Evolutionary conservation across 192 early-diverging fungal species (phyloP).

Genomic region (Gigaspora rosea): DNA sequence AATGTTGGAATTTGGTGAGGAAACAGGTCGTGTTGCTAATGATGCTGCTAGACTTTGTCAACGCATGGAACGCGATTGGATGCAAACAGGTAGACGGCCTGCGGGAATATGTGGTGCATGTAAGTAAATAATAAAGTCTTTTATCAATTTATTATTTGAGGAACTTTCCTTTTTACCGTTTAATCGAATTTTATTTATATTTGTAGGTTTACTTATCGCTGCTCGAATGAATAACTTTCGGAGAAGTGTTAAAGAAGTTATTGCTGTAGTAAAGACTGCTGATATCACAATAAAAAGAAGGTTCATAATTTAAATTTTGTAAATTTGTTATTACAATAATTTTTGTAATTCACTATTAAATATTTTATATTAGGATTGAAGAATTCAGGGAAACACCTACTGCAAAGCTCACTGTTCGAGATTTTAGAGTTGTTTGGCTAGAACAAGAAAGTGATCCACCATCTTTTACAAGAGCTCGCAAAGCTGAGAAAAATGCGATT

Average conservation of each 20-base stretch:
- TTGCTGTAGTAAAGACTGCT: slow-evolving; percentile 86
- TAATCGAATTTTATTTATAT: neutral
- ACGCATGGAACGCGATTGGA: slow-evolving; percentile 96
- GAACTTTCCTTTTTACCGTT: neutral
- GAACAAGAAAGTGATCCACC: slow-evolving; percentile 83
- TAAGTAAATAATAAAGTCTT: neutral
- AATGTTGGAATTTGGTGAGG: slow-evolving; percentile 88
- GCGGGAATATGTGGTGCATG: slow-evolving; percentile 95
- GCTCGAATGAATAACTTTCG: slow-evolving; percentile 90
- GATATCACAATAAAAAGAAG: slow-evolving; percentile 81
- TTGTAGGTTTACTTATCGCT: slow-evolving; percentile 69
- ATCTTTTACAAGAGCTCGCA: slow-evolving; percentile 63
- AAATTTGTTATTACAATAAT: neutral
- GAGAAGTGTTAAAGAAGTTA: slow-evolving; percentile 81
- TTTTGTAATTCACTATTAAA: slow-evolving; percentile 19
- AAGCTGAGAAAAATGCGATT: slow-evolving; percentile 46
- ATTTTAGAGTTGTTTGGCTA: slow-evolving; percentile 86
- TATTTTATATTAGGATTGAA: slow-evolving; percentile 52
- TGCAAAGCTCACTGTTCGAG: slow-evolving; percentile 68
- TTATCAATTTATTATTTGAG: neutral
- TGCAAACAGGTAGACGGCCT: slow-evolving; percentile 83
- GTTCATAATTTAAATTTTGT: slow-evolving; percentile 33
- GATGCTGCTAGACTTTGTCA: slow-evolving; percentile 83
- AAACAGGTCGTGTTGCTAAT: slow-evolving; percentile 70
- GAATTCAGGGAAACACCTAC: slow-evolving; percentile 86